These are phyloP conservation scores for Celoporthe dispersa DNA, from an alignment of 2,329 filamentous ascomycete species.

Conservation along the genomic window DNA sequence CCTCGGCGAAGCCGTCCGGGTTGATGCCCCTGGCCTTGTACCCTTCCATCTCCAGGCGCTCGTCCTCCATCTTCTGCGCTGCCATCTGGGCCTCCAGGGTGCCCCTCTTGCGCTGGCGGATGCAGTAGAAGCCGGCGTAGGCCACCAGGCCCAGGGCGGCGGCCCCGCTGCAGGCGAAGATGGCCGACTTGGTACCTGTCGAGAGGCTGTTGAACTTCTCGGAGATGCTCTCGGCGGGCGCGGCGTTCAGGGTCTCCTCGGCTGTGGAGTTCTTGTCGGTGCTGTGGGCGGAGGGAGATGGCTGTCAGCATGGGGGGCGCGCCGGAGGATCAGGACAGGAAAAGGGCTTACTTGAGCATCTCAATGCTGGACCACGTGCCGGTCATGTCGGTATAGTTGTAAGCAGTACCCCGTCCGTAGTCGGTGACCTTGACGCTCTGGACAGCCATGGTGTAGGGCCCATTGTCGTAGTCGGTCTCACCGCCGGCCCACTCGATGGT, in stretches of 20 bases:
- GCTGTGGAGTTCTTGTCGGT: slow-evolving; percentile 59
- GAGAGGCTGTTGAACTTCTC: slow-evolving; percentile 62
- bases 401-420: slow-evolving; percentile 66
- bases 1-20: slow-evolving; percentile 49
- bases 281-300: slow-evolving; percentile 37
- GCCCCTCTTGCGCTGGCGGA: slow-evolving; percentile 58
- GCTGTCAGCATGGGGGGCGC: not conserved
- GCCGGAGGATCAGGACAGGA: no score
- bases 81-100: slow-evolving; percentile 54
- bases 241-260: slow-evolving; percentile 47
- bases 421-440: slow-evolving; percentile 62
- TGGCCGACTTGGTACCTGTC: slow-evolving; percentile 52
- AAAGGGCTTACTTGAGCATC: slow-evolving; percentile 51
- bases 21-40: slow-evolving; percentile 53
- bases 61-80: slow-evolving; percentile 48
- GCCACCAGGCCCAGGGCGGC: slow-evolving; percentile 49
- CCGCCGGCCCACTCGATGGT: slow-evolving; percentile 75
- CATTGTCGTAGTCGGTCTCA: slow-evolving; percentile 65
- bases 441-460: slow-evolving; percentile 76
- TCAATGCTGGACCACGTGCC: slow-evolving; percentile 70
- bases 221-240: slow-evolving; percentile 48
- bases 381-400: slow-evolving; percentile 64
- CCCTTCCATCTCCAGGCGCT: slow-evolving; percentile 56
- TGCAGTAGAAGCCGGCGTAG: slow-evolving; percentile 55
- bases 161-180: slow-evolving; percentile 55